Evolutionary conservation across 306 rosid genomes (phyloP), one percentile per base, ranked within the genome.

Genomic region (Mimosa pudica): DNA sequence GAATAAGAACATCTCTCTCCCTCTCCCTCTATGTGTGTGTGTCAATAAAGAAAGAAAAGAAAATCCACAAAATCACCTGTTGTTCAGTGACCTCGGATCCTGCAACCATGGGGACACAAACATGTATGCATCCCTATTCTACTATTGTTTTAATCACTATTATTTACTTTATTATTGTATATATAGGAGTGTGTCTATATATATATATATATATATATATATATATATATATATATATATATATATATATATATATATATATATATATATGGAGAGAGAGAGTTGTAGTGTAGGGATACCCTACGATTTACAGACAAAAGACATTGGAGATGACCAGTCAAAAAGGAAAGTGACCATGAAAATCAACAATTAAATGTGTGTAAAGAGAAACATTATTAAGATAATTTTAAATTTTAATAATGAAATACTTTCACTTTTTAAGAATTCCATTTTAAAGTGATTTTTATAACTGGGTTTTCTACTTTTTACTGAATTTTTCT

Each of bases 241-340:
- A 38, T 38, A 38, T 38, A 38, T 38, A 38, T 38, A 38, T 38
- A 38, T 38, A 38, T 38, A 38, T 38, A 38, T 38, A 38, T 38
- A 38, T 38, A 38, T 38, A 38, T 38, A 38, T 38, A 38, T 70
- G 66, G 88, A 79, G 63, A 70, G 80, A 54, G 77, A 46, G 47
- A 30, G 13, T 32, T 24, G 41, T 61, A 30, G 66, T 61, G 68
- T 66, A 38, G 77, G 74, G 70, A 55, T 80, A 73, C 47, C 71
- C 76, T 60, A 33, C 44, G 24, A 78, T 80, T 61, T 70, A 82
- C 76, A 75, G 85, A 79, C 77, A 75, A 67, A 54, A 54, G 60
- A 71, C 74, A 71, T 42, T 66, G 81, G 76, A 70, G 82, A 88
- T 82, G 92, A 89, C 89, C 85, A 88, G 97, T 92, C 97, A 92